phyloP scores from a whole-genome alignment of 257 asterid genomes.

The Solanum ossicruentum region DNA sequence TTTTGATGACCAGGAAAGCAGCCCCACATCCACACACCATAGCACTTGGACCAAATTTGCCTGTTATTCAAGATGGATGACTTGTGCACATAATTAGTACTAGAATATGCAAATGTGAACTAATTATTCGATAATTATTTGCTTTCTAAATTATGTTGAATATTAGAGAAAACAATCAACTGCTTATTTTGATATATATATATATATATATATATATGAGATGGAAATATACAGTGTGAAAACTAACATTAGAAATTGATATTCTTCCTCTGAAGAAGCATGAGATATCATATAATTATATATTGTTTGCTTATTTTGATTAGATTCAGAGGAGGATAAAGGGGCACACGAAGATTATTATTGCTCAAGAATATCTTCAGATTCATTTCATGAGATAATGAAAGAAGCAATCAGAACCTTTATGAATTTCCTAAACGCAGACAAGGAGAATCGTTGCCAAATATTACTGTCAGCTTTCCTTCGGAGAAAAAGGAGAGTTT shows the following conservation, averaged over 20 bases:
- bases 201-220: not conserved
- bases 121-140: not conserved
- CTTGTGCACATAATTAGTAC: not conserved
- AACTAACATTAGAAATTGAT: not conserved
- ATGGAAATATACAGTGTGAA: not conserved
- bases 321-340: constrained; percentile 53
- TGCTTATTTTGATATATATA: not conserved
- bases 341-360: constrained; percentile 25
- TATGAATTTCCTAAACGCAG: constrained; percentile 75
- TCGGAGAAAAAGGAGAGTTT: constrained; percentile 37
- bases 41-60: not conserved
- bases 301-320: not conserved
- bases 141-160: not conserved
- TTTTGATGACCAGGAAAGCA: not conserved
- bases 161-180: not conserved
- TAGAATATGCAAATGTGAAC: not conserved
- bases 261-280: not conserved
- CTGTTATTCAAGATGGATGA: not conserved
- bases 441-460: constrained; percentile 52
- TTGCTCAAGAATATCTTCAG: constrained; percentile 65
- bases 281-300: not conserved
- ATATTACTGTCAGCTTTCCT: constrained; percentile 41
- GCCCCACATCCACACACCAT: not conserved
- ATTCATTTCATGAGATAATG: constrained; percentile 52
- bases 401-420: constrained; percentile 76